Evolutionary conservation across 306 rosid species (phyloP).

Genomic region (Pterocarpus santalinus): DNA sequence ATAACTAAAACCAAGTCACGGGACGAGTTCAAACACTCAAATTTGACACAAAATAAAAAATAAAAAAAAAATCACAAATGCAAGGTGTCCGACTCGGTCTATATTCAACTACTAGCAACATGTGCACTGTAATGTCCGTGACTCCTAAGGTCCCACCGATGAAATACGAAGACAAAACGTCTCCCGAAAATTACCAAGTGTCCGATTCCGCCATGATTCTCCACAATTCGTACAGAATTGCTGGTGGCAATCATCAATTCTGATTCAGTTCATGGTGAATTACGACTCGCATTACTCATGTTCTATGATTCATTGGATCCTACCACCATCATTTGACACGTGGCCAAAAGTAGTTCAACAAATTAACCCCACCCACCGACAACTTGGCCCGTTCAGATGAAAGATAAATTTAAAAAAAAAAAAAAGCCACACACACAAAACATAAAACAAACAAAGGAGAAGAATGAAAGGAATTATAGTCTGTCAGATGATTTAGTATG

Average conservation of each 20-base stretch:
- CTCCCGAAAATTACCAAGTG: not conserved
- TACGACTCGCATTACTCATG: not conserved
- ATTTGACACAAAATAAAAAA: not conserved
- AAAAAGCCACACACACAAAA: not conserved
- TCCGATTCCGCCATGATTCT: constrained; percentile 16
- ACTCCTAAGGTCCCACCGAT: constrained; percentile 7
- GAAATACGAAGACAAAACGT: not conserved
- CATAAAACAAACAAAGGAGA: not conserved
- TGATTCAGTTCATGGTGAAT: not conserved
- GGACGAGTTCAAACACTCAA: not conserved
- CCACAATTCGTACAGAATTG: not conserved
- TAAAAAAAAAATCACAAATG: not conserved
- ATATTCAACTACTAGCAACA: not conserved
- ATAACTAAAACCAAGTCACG: not conserved
- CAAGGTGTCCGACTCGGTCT: not conserved
- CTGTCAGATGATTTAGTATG: no score
- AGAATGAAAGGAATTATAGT: not conserved
- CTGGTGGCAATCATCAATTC: constrained; percentile 23
- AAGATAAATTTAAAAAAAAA: not conserved
- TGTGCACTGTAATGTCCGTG: not conserved
- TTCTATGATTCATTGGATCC: not conserved
- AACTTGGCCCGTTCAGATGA: not conserved
- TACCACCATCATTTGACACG: not conserved
- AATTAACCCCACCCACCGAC: constrained; percentile 36
- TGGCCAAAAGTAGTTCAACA: not conserved